phyloP scores from a whole-genome alignment of 352 stramenopile species.

The Phytophthora pisi region DNA sequence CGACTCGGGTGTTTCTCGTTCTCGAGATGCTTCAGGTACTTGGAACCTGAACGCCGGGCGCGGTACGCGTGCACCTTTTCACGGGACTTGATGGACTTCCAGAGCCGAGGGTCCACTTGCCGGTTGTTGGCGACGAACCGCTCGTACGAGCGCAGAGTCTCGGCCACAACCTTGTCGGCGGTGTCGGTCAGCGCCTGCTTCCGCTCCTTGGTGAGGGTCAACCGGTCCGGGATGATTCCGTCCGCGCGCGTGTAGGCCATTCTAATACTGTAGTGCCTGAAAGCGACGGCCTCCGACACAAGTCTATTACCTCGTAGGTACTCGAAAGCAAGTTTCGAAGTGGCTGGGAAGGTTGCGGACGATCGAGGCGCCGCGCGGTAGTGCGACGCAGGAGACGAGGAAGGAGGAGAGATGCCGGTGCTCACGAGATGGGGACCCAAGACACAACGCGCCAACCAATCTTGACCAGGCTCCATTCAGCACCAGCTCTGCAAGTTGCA shows the following conservation, averaged over 20 bases:
- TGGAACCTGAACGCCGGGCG: constrained; percentile 44
- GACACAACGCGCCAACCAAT: constrained; percentile 21
- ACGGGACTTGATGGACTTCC: constrained; percentile 62
- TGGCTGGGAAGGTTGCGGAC: constrained; percentile 19
- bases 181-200: constrained; percentile 54
- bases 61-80: constrained; percentile 68
- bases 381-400: constrained; percentile 2
- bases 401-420: constrained; percentile 9
- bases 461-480: constrained; percentile 13
- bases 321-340: constrained; percentile 29
- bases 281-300: no score
- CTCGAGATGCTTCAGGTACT: constrained; percentile 14
- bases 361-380: background rate
- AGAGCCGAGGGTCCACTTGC: constrained; percentile 44
- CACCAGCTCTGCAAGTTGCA: constrained; percentile 11
- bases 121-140: constrained; percentile 50
- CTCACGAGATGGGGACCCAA: constrained; percentile 12
- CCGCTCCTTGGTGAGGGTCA: constrained; percentile 42
- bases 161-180: constrained; percentile 61
- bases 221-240: constrained; percentile 25
- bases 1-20: constrained; percentile 43
- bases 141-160: constrained; percentile 62
- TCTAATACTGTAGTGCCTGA: background rate
- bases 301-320: no score
- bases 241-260: constrained; percentile 37